Base-by-base conservation (phyloP, 2,329 filamentous ascomycete species). In the Phaeoacremonium minimum region DNA sequence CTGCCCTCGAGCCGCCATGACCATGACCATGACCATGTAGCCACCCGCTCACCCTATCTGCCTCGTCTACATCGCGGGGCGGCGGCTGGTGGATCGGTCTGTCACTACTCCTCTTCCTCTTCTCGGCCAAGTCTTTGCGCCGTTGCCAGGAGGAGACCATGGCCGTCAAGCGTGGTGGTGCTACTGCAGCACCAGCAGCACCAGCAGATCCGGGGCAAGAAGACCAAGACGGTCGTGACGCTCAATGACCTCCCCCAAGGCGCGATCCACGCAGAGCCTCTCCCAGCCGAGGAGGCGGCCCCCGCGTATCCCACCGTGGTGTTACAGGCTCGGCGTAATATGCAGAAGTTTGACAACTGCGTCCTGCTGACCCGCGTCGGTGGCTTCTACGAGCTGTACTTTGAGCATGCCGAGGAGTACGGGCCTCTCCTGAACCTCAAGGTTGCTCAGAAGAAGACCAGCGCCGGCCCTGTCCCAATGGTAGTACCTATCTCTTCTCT, bases 361-460 rank as follows among this genome's bases (percentile, higher is more conserved):
- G 85, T 98, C 28, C 61, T 98, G 7, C 66, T 98, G 41, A 98
- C 93, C 4, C 80, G 91, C 38, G 89, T 98, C 18, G 93, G 93
- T 38, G 84, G 90, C 42, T 98, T 98, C 63, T 98, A 97, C 62
- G 93, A 98, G 75, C 69, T 98, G 40, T 98, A 98, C 64, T 94
- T 97, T 59, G 85, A 95, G 51, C 90, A 98, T 57, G 93, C 94
- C 9, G 86, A 95, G 40, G 83, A 95, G 54, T 85, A 85, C 57
- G 91, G 85, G 2, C 86, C 89, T 2, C 68, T 95, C 30, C 71
- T 98, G 45, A 93, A 89, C 51, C 66, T 98, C 53, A 97, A 96
- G 60, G 80, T 95, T 37, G 82, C 85, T 3, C 76, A 76, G 37
- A 93, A 87, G 58, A 89, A 80, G 60, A 88, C 85, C n/a, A 85